Evolutionary conservation across 2,329 filamentous ascomycete species (phyloP), one percentile per base, ranked within the genome.

Genomic region (Elsinoe fawcettii): DNA sequence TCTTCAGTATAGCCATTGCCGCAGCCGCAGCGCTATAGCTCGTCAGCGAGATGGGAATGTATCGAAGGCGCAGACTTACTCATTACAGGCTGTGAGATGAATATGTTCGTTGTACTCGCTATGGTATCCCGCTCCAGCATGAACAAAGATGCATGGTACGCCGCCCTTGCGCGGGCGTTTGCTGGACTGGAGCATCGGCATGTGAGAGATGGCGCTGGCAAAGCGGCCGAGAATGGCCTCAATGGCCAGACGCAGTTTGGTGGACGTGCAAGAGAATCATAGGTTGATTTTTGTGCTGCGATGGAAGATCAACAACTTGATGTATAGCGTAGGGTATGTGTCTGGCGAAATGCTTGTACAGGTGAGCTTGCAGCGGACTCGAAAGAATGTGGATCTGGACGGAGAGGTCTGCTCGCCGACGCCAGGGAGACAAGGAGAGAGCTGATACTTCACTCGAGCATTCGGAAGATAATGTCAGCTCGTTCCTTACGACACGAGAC

Each of bases 81-180:
- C 86, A 66, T 87, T 86, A 71, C 93, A 97, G 41, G 90, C 90
- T 66, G 85, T 79, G 8, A 99, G 80, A 67, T 99, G 93, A 36
- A 88, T 78, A 57, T 80, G 77, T 69, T 99, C 91, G 67, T 97
- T 97, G 60, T 87, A 82, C 22, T 82, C 77, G 67, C 90, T 96
- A 70, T 99, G 93, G 66, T 89, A 99, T 3, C 93, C 93, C 14
- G 93, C 93, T 32, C 93, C 93, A 36, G 92, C 93, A 71, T 99
- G 93, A 44, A 99, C 86, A 70, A 96, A 97, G 55, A 99, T 92
- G 59, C 90, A 90, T 58, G 83, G 83, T 8, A 83, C 73, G 62
- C 71, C 69, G 43, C 66, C 65, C 61, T 75, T 71, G 16, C 69
- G 69, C 47, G 67, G 64, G 54, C 69, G 67, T 60, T 66, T 71